These are phyloP conservation scores for Trichoderma koningiopsis DNA, from an alignment of 2,329 filamentous ascomycete genomes.

Conservation along the genomic window DNA sequence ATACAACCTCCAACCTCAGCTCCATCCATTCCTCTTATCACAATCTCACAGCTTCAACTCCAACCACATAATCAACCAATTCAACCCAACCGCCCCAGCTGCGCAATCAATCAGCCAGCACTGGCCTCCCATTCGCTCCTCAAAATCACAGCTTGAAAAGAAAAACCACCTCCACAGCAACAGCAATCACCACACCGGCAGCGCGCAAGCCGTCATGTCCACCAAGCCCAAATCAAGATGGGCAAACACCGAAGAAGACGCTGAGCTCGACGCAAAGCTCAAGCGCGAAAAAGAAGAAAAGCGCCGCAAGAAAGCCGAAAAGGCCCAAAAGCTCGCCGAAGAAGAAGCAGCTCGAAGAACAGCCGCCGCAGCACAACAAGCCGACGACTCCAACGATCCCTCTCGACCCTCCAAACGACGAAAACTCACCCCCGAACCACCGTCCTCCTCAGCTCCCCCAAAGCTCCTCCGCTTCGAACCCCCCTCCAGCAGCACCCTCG, in stretches of 20 bases:
- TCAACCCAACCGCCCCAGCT: not conserved
- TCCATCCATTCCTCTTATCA: not conserved
- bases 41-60: not conserved
- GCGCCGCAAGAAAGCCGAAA: conserved; percentile 77
- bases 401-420: conserved; percentile 63
- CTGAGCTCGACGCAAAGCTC: conserved; percentile 68
- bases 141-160: too few species aligned
- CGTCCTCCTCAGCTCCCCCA: conserved; percentile 36
- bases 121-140: not conserved
- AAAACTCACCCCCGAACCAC: conserved; percentile 55
- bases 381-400: conserved; percentile 33
- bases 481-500: conserved; percentile 58
- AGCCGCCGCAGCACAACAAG: not conserved
- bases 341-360: conserved; percentile 33
- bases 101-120: not conserved
- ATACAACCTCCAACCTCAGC: not conserved
- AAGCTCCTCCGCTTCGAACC: conserved; percentile 72
- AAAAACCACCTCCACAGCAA: not conserved
- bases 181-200: too few species aligned
- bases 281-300: conserved; percentile 88
- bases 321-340: conserved; percentile 68
- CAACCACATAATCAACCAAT: not conserved
- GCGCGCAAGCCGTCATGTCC: conserved; percentile 51
- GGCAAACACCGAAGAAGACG: conserved; percentile 83
- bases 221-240: conserved; percentile 74